Conservation (phyloP, 805 yeast genomes). For the Yueomyces sinensis region DNA sequence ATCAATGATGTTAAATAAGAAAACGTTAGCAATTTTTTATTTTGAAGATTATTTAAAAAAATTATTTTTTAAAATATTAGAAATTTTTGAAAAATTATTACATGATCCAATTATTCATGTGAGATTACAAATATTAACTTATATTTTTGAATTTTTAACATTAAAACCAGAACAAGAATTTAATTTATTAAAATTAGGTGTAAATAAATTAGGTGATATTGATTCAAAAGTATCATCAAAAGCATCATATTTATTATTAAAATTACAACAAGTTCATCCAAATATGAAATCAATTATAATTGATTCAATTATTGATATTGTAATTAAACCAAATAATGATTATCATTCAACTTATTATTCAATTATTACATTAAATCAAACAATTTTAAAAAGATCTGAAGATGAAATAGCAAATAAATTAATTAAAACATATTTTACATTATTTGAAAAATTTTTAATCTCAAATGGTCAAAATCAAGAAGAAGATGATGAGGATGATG, state of each 20-base stretch:
- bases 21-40: constrained; percentile 57
- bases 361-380: constrained; percentile 80
- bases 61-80: constrained; percentile 60
- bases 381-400: constrained; percentile 70
- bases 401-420: constrained; percentile 70
- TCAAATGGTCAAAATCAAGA: constrained; percentile 37
- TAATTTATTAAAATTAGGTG: constrained; percentile 75
- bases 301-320: constrained; percentile 67
- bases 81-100: constrained; percentile 63
- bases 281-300: constrained; percentile 81
- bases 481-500: constrained; percentile 23
- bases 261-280: constrained; percentile 83
- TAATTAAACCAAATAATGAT: constrained; percentile 63
- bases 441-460: constrained; percentile 72
- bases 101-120: constrained; percentile 88
- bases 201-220: constrained; percentile 86
- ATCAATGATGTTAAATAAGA: constrained; percentile 31
- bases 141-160: constrained; percentile 66
- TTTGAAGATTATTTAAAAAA: constrained; percentile 85
- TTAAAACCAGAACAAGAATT: constrained; percentile 95
- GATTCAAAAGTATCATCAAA: constrained; percentile 86
- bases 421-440: constrained; percentile 70
- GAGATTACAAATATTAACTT: constrained; percentile 60
- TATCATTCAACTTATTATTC: constrained; percentile 85
- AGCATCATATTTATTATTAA: constrained; percentile 67